These are phyloP conservation scores for Cercospora brassicicola DNA, from an alignment of 2,329 filamentous ascomycete species.

Conservation along the genomic window DNA sequence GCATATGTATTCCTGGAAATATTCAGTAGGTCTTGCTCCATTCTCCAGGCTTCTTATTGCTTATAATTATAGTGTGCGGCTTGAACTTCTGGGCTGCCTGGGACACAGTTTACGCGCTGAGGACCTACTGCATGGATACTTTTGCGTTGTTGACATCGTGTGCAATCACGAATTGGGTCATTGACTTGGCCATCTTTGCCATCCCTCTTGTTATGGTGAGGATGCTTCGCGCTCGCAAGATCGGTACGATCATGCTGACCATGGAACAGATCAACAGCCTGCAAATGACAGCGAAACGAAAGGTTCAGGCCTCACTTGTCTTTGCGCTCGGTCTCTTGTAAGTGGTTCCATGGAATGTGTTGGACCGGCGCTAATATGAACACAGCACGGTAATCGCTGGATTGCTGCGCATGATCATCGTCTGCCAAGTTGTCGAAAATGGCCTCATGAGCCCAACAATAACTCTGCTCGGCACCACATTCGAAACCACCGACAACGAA, in stretches of 20 bases:
- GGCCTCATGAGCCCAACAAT: constrained; percentile 8
- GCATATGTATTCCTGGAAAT: constrained; percentile 16
- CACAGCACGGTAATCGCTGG: constrained; percentile 19
- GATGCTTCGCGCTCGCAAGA: background rate
- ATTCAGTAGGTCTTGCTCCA: constrained; percentile 7
- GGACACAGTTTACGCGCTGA: constrained; percentile 18
- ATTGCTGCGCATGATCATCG: constrained; percentile 20
- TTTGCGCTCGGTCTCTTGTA: constrained; percentile 20
- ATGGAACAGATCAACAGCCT: constrained; percentile 12
- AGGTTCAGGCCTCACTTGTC: constrained; percentile 19
- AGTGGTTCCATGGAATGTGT: background rate
- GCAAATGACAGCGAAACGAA: constrained; percentile 12
- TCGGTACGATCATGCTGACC: background rate
- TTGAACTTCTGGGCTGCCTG: constrained; percentile 15
- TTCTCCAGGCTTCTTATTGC: background rate
- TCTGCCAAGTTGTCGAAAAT: constrained; percentile 13
- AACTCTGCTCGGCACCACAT: constrained; percentile 8
- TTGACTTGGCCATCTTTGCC: constrained; percentile 17
- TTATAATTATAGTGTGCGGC: constrained; percentile 15
- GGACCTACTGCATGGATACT: constrained; percentile 14
- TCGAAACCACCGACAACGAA: constrained; percentile 15
- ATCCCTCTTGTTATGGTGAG: constrained; percentile 22
- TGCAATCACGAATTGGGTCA: constrained; percentile 12
- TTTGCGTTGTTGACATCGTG: constrained; percentile 18
- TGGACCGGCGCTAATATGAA: background rate